phyloP scores from a whole-genome alignment of 192 early-diverging fungal species.

The Chytriomyces confervae region DNA sequence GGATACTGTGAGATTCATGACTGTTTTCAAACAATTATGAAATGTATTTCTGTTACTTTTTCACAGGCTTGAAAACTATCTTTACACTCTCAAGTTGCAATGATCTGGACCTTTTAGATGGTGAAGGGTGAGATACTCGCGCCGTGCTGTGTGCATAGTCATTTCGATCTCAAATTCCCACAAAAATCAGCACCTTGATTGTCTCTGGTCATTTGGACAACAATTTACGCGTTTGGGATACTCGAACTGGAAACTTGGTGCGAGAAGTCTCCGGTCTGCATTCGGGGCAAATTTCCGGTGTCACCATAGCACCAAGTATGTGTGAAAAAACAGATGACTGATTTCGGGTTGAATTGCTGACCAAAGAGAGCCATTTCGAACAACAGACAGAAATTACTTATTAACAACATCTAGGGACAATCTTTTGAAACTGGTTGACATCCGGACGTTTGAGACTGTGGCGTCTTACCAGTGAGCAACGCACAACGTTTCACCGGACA shows the following conservation, averaged over 20 bases:
- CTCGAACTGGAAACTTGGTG: conserved; percentile 75
- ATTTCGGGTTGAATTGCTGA: neutral
- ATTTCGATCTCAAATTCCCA: neutral
- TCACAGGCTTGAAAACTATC: conserved; percentile 80
- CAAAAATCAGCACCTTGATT: conserved; percentile 66
- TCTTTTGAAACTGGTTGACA: conserved; percentile 84
- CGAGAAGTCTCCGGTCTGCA: conserved; percentile 87
- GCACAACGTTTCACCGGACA: neutral
- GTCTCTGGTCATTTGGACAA: conserved; percentile 95
- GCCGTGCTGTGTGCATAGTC: conserved; percentile 11
- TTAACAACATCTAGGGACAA: conserved; percentile 96
- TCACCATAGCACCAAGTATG: conserved; percentile 74
- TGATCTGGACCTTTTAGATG: conserved; percentile 81
- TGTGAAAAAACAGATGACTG: neutral
- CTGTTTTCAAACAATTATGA: conserved; percentile 5
- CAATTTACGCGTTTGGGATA: conserved; percentile 92
- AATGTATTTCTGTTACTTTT: neutral
- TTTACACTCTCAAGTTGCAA: conserved; percentile 95
- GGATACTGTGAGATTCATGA: conserved; percentile 75
- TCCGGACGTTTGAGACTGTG: conserved; percentile 75
- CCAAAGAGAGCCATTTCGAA: neutral
- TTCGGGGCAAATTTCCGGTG: conserved; percentile 86
- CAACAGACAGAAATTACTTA: conserved; percentile 68
- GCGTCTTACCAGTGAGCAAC: conserved; percentile 65
- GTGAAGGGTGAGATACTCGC: conserved; percentile 59